Percentiles rank a stretch among this genome's conserved stretches.
phyloP scores from a whole-genome alignment of 495 filamentous ascomycete genomes.

The Penicillium soppii region DNA sequence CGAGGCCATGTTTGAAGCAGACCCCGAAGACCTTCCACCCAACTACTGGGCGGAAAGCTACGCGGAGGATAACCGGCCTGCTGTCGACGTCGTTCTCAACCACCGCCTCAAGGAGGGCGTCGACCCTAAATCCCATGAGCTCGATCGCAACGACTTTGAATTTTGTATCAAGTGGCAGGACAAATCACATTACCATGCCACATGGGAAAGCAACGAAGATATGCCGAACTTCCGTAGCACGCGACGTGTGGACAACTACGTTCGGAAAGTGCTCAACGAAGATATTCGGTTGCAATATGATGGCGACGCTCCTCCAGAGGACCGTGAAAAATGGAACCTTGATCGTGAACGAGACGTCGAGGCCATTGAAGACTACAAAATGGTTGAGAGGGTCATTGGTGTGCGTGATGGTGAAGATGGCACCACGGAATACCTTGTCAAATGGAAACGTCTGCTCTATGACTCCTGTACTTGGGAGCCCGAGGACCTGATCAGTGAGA shows the following conservation, averaged over 20 bases:
- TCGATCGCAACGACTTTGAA: slow-evolving; percentile 78
- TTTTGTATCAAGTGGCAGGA: slow-evolving; percentile 98
- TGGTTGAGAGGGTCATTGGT: slow-evolving; percentile 89
- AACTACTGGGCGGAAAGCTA: slow-evolving; percentile 62
- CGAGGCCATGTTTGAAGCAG: slow-evolving; percentile 69
- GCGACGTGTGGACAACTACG: slow-evolving; percentile 91
- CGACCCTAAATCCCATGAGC: slow-evolving; percentile 52
- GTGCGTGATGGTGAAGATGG: slow-evolving; percentile 72
- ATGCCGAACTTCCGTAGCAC: slow-evolving; percentile 70
- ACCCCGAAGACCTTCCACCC: slow-evolving; percentile 52
- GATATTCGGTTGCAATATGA: slow-evolving; percentile 69
- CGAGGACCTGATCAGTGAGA: slow-evolving; percentile 68
- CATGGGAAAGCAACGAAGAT: slow-evolving; percentile 80
- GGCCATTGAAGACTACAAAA: slow-evolving; percentile 78
- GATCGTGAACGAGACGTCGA: slow-evolving; percentile 85
- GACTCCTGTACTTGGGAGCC: slow-evolving; percentile 93
- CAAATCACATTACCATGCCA: slow-evolving; percentile 90
- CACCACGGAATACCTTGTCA: slow-evolving; percentile 76
- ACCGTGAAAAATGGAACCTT: slow-evolving; percentile 85
- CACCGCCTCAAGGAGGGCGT: slow-evolving; percentile 73
- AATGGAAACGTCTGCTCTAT: slow-evolving; percentile 86
- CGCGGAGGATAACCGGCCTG: slow-evolving; percentile 70
- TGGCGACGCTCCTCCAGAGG: slow-evolving; percentile 75
- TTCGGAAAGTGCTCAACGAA: slow-evolving; percentile 72
- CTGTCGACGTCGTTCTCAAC: slow-evolving; percentile 86